Percentiles rank a stretch among this genome's conserved stretches.
phyloP scores from a whole-genome alignment of 1,139 yeast genomes.

The Yamadazyma oceani region DNA sequence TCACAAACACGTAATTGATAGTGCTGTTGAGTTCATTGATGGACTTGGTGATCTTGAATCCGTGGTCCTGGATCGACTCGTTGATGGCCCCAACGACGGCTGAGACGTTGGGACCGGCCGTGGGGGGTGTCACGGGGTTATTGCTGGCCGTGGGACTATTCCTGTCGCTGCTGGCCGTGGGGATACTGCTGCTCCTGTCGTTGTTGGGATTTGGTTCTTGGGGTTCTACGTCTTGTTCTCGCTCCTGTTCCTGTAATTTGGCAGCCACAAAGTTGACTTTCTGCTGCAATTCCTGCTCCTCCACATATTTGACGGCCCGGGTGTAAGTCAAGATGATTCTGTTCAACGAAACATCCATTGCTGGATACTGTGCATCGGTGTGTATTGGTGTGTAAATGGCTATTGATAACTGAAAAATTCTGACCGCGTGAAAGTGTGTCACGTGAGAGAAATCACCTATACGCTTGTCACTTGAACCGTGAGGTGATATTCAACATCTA shows the following conservation, averaged over 20 bases:
- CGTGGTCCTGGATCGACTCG: conserved; percentile 35
- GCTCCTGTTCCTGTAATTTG: conserved; percentile 5
- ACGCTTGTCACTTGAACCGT: too few species aligned
- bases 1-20: conserved; percentile 40
- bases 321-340: conserved; percentile 45
- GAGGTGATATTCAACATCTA: too few species aligned
- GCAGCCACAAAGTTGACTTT: conserved; percentile 15
- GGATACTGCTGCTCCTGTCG: not conserved
- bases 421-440: too few species aligned
- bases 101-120: not conserved
- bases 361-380: not conserved
- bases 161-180: not conserved
- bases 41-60: conserved; percentile 45
- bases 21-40: conserved; percentile 38
- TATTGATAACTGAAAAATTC: too few species aligned
- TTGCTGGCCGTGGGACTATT: not conserved
- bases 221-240: not conserved
- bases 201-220: not conserved
- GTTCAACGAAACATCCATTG: not conserved
- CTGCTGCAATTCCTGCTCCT: conserved; percentile 14
- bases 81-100: conserved; percentile 40
- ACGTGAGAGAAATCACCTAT: too few species aligned
- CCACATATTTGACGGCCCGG: conserved; percentile 31
- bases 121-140: too few species aligned
- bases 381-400: too few species aligned